Evolutionary conservation across 75 land plant species (phyloP), one percentile per base, ranked within the genome.

Genomic region (Cupressus sempervirens): DNA sequence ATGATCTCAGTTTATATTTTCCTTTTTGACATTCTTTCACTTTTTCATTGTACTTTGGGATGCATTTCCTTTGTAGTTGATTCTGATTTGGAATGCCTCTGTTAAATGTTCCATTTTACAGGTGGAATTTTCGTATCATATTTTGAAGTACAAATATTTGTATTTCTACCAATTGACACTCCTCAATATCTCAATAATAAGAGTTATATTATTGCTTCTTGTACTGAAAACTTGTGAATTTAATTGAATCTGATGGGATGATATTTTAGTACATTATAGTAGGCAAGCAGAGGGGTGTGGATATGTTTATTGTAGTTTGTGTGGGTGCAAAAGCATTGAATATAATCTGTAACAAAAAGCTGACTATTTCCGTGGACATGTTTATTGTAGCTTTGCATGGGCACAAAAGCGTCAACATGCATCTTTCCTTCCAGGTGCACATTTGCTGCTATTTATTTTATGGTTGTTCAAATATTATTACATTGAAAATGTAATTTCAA

Each of bases 351-450:
- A 16, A 34, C 35, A 11, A 34, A 35, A 67, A 40, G 54, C 29
- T 85, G 41, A 53, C 41, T 67, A 52, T 50, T 52, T 87, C 75
- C 41, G 14, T 53, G 58, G 45, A 13, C 34, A 68, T 36, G 20
- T 85, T 23, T 36, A n/a, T 86, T 91, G 68, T 89, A 96, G 96
- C 38, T 88, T 96, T 89, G 88, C 98, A 65, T 96, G 93, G 98
- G 87, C 92, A 76, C 89, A 96, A 76, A 91, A 85, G 73, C 92
- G 94, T 34, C 92, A 85, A 56, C 41, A 90, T 90, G 86, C 94
- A 9, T 68, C 48, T 52, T 90, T 95, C 75, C 89, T 95, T 30
- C 96, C 96, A 87, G 96, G 96, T 94, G 90, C 40, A 62, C 43
- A 15, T 32, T 83, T 84, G 0, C n/a, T 38, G 36, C 30, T 35